These are phyloP conservation scores for Smittium culicis DNA, from an alignment of 371 early-diverging fungal species.

Conservation along the genomic window DNA sequence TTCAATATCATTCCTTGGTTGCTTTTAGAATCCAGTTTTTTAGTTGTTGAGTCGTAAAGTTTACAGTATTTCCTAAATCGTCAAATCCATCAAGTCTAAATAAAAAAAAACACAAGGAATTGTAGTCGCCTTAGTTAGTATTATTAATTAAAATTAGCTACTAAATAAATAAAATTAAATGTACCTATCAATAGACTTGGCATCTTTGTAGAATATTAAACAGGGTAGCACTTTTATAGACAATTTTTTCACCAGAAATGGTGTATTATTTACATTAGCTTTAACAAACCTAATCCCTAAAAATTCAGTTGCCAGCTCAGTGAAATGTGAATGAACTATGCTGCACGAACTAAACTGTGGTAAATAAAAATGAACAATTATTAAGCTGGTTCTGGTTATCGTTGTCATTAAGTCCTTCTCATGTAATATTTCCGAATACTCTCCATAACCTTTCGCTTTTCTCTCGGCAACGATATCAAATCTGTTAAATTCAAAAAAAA, in stretches of 20 bases:
- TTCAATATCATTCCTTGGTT: background rate
- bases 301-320: constrained; percentile 60
- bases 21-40: constrained; percentile 48
- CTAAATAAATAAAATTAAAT: constrained; percentile 15
- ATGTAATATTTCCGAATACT: constrained; percentile 52
- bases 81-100: constrained; percentile 86
- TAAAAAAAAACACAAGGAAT: constrained; percentile 1
- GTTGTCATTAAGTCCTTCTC: constrained; percentile 82
- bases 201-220: constrained; percentile 66
- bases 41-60: constrained; percentile 60
- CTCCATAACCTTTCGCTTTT: constrained; percentile 56
- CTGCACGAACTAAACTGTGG: constrained; percentile 84
- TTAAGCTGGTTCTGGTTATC: constrained; percentile 55
- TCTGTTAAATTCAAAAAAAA: constrained; percentile 23
- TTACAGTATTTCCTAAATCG: constrained; percentile 75
- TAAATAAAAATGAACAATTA: constrained; percentile 74
- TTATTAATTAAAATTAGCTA: constrained; percentile 31
- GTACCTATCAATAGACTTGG: constrained; percentile 52
- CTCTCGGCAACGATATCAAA: constrained; percentile 44
- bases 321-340: constrained; percentile 82
- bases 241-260: constrained; percentile 83
- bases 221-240: constrained; percentile 81
- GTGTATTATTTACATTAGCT: constrained; percentile 72
- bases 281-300: constrained; percentile 74
- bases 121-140: too few relatives aligned